Conservation (phyloP, 148 eudicot genomes). For the Linanthus parryae region DNA sequence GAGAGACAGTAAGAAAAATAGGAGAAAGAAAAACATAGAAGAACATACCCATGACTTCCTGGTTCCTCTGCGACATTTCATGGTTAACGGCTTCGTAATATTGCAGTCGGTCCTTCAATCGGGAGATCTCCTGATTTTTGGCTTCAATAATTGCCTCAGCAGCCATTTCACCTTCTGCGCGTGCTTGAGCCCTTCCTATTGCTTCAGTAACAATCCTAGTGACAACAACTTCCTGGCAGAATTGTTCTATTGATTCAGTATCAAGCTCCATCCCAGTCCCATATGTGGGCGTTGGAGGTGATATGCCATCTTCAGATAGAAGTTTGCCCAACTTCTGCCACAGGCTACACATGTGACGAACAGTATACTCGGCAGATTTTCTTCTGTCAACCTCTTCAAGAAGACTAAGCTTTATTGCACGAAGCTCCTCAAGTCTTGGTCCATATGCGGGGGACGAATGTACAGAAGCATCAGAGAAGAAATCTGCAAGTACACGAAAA, state of each 20-base stretch:
- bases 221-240: conserved; percentile 32
- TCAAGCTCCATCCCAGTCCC: conserved; percentile 16
- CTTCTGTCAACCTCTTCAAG: conserved; percentile 45
- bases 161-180: conserved; percentile 42
- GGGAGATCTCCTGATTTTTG: conserved; percentile 44
- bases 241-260: conserved; percentile 20
- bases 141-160: conserved; percentile 29
- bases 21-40: neutral
- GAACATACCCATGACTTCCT: conserved; percentile 40
- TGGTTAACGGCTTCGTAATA: conserved; percentile 47
- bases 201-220: conserved; percentile 43
- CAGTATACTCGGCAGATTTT: conserved; percentile 30
- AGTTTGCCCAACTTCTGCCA: conserved; percentile 34
- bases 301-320: conserved; percentile 19
- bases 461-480: conserved; percentile 36
- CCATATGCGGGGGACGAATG: conserved; percentile 14
- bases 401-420: conserved; percentile 25
- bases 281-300: conserved; percentile 24
- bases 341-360: conserved; percentile 28
- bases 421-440: conserved; percentile 26
- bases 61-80: conserved; percentile 51
- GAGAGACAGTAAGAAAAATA: neutral
- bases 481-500: too few species aligned
- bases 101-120: conserved; percentile 37
- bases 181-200: conserved; percentile 36